Evolutionary conservation across 2,329 filamentous ascomycete genomes (phyloP).

Genomic region (Coniochaeta sp.): DNA sequence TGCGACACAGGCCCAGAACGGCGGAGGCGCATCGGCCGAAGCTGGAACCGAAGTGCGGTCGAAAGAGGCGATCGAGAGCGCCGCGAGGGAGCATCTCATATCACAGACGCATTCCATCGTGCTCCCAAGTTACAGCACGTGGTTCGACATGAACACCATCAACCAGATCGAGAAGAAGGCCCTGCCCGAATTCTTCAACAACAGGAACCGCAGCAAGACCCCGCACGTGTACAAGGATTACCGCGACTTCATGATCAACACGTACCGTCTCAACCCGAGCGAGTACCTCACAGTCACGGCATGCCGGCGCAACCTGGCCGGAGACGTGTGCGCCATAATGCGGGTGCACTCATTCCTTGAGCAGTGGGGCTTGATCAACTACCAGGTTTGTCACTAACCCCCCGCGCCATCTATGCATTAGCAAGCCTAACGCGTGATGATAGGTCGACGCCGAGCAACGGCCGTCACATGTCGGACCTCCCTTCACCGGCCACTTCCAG

Average conservation of each 20-base stretch:
- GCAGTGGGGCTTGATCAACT: constrained; percentile 98
- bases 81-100: constrained; percentile 85
- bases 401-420: not conserved
- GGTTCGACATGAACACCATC: constrained; percentile 97
- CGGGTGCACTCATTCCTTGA: constrained; percentile 95
- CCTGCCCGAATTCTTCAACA: constrained; percentile 97
- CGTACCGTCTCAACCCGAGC: constrained; percentile 88
- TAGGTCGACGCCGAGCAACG: constrained; percentile 94
- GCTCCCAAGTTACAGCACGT: constrained; percentile 92
- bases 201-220: constrained; percentile 95
- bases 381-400: constrained; percentile 65
- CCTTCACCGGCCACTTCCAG: constrained; percentile 95
- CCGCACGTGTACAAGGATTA: constrained; percentile 97
- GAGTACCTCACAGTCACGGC: constrained; percentile 97
- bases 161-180: constrained; percentile 91
- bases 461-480: constrained; percentile 90
- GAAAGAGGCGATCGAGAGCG: constrained; percentile 75
- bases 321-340: constrained; percentile 99
- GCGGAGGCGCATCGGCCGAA: constrained; percentile 27
- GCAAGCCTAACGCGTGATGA: constrained; percentile 5
- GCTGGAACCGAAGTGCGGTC: constrained; percentile 54
- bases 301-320: constrained; percentile 87
- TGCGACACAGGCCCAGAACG: constrained; percentile 32
- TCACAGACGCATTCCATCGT: constrained; percentile 94
- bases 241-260: constrained; percentile 99